Conservation (phyloP, 2,329 filamentous ascomycete species). For the Atkinsonella texensis region DNA sequence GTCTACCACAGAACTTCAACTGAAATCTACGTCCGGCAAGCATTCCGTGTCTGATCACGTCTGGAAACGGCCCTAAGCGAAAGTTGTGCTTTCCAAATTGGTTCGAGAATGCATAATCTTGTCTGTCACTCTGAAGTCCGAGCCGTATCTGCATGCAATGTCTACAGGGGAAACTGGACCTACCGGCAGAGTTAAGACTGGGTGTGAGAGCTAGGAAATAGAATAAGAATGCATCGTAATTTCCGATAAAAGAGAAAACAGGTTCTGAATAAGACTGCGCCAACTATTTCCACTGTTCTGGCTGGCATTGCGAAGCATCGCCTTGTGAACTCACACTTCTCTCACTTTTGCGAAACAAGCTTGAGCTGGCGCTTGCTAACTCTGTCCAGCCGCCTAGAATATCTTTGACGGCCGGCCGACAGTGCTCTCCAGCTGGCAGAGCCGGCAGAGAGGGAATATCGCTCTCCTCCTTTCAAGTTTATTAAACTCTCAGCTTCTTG, state of each 20-base stretch:
- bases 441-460: not conserved
- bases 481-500: not conserved
- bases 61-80: not conserved
- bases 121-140: not conserved
- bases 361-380: not conserved
- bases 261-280: too few species aligned
- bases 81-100: not conserved
- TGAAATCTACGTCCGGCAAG: not conserved
- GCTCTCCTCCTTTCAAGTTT: not conserved
- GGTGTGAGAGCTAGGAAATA: too few species aligned
- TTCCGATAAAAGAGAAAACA: not conserved
- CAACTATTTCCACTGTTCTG: not conserved
- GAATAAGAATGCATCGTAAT: too few species aligned
- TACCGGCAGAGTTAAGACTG: too few species aligned
- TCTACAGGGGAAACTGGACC: too few species aligned
- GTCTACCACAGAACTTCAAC: not conserved
- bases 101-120: not conserved
- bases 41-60: not conserved
- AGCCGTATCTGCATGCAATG: too few species aligned
- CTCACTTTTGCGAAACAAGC: not conserved
- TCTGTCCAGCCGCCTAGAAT: not conserved
- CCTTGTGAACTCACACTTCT: not conserved
- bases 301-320: not conserved
- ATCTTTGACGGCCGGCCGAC: not conserved
- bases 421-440: not conserved